Percentiles rank a stretch among this genome's conserved stretches.
Conservation (phyloP, 345 rosid genomes). For the Excoecaria cochinchinensis region DNA sequence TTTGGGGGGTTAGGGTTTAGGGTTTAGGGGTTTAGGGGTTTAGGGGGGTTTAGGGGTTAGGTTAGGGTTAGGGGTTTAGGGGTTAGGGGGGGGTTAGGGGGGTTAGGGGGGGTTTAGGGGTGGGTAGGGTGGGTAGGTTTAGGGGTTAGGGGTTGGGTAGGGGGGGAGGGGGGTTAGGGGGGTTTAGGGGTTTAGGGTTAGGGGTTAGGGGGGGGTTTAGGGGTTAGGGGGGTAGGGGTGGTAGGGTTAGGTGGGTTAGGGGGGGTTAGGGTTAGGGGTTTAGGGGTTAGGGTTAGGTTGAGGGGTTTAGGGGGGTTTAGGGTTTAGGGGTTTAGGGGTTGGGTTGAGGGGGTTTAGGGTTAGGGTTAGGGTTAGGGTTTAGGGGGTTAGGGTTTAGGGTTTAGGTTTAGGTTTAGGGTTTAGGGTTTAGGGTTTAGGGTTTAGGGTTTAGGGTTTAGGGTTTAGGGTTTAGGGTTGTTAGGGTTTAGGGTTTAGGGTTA, state of each 20-base stretch:
- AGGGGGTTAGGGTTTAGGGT: constrained; percentile 16
- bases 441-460: constrained; percentile 11
- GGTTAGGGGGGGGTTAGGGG: constrained; percentile 18
- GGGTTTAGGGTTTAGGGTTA: constrained; percentile 15
- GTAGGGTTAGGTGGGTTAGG: background rate
- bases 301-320: constrained; percentile 9
- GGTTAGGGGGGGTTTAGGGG: constrained; percentile 14
- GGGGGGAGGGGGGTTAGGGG: constrained; percentile 17
- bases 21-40: constrained; percentile 22
- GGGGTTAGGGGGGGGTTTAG: constrained; percentile 10
- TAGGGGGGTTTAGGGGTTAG: constrained; percentile 12
- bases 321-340: constrained; percentile 10
- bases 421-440: constrained; percentile 18
- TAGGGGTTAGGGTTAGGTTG: constrained; percentile 13
- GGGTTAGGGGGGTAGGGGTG: no score
- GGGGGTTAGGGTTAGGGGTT: constrained; percentile 14
- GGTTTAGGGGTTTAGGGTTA: constrained; percentile 16
- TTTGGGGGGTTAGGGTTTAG: constrained; percentile 18
- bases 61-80: constrained; percentile 24
- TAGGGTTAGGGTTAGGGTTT: constrained; percentile 3
- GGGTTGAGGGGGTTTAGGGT: constrained; percentile 7
- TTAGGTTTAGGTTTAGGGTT: constrained; percentile 20
- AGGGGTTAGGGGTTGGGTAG: constrained; percentile 14
- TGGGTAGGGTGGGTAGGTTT: constrained; percentile 15
- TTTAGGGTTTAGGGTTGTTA: constrained; percentile 8